Conservation (phyloP, 2,329 filamentous ascomycete genomes). For the Scopulariopsis brevicaulis region DNA sequence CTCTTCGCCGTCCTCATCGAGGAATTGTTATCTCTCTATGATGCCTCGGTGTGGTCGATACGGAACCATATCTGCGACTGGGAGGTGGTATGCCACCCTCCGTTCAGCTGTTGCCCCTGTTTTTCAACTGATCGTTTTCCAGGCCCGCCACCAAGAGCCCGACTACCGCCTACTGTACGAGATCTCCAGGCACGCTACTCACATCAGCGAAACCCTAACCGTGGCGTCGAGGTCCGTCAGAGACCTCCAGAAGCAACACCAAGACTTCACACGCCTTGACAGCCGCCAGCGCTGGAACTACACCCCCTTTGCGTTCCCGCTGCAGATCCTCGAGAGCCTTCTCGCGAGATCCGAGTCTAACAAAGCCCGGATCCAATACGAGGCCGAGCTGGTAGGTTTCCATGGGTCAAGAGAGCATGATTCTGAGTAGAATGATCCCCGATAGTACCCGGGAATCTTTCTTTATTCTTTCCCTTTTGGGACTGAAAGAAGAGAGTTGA, state of each 20-base stretch:
- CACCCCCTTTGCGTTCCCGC: not conserved
- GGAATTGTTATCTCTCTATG: slow-evolving; percentile 1
- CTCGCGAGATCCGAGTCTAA: slow-evolving; percentile 3
- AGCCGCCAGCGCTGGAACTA: not conserved
- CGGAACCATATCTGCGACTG: slow-evolving; percentile 4
- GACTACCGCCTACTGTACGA: slow-evolving; percentile 6
- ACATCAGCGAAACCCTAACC: slow-evolving; percentile 4
- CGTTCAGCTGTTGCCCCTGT: not conserved
- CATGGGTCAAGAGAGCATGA: too few species aligned
- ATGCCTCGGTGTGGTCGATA: slow-evolving; percentile 6
- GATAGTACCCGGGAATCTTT: too few species aligned
- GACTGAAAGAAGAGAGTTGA: too few species aligned
- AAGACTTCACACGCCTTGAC: not conserved
- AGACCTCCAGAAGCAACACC: slow-evolving; percentile 1
- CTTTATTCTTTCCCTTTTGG: too few species aligned
- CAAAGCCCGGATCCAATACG: slow-evolving; percentile 5
- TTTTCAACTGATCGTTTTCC: not conserved
- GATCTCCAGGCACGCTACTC: slow-evolving; percentile 5
- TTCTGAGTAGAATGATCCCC: too few species aligned
- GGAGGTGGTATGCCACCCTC: slow-evolving; percentile 1
- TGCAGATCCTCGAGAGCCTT: not conserved
- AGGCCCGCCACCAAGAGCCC: slow-evolving; percentile 1
- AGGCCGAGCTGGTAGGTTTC: slow-evolving; percentile 4
- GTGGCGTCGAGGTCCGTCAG: slow-evolving; percentile 2
- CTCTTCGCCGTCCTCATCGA: not conserved